Percentiles rank a stretch among this genome's conserved stretches.
Conservation (phyloP, 2,329 filamentous ascomycete species). For the Verticillium tricorpus region DNA sequence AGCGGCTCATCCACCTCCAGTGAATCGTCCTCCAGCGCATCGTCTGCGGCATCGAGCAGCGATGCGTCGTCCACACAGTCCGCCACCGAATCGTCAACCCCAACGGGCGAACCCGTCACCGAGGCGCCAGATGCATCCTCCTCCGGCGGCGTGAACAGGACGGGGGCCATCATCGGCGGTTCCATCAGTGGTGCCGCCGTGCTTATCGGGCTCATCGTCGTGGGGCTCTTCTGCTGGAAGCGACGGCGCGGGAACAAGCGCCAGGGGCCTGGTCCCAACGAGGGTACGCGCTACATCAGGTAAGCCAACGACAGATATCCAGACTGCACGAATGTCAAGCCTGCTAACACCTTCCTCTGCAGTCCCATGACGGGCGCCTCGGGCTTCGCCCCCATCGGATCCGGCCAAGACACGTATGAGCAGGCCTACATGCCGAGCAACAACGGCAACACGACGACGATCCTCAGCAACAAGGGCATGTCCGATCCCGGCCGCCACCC, state of each 20-base stretch:
- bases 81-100: slow-evolving; percentile 11
- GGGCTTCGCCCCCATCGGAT: slow-evolving; percentile 19
- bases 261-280: slow-evolving; percentile 33
- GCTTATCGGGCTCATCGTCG: slow-evolving; percentile 34
- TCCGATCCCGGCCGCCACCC: slow-evolving; percentile 1
- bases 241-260: slow-evolving; percentile 37
- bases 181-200: slow-evolving; percentile 47
- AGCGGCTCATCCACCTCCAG: slow-evolving; percentile 1
- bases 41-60: neutral
- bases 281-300: slow-evolving; percentile 36
- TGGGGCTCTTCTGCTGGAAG: slow-evolving; percentile 36
- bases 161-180: slow-evolving; percentile 50
- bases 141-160: slow-evolving; percentile 22
- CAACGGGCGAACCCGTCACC: slow-evolving; percentile 12
- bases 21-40: slow-evolving; percentile 7
- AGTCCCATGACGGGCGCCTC: slow-evolving; percentile 25
- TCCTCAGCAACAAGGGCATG: slow-evolving; percentile 6
- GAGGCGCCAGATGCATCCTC: slow-evolving; percentile 21
- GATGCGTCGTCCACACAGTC: slow-evolving; percentile 10
- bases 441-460: slow-evolving; percentile 12
- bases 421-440: slow-evolving; percentile 11
- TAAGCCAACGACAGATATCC: slow-evolving; percentile 16
- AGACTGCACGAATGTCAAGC: slow-evolving; percentile 1
- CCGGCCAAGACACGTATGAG: slow-evolving; percentile 9
- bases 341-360: slow-evolving; percentile 13